Base-by-base conservation (phyloP, 2,329 filamentous ascomycete genomes). In the Penicillium sp. region DNA sequence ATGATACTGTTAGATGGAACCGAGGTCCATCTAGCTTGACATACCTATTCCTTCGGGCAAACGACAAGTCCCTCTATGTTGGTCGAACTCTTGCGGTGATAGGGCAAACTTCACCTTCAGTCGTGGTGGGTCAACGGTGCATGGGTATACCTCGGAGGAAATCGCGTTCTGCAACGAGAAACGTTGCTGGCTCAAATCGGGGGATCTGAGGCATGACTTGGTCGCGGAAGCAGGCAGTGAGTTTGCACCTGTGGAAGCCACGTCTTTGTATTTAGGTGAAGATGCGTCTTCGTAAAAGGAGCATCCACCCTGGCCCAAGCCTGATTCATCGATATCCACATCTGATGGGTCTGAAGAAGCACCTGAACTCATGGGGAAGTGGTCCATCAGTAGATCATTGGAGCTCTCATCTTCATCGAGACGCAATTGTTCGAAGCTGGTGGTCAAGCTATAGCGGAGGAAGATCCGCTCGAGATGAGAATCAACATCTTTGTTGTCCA, bases 401-500 rank as follows among this genome's bases (percentile, higher is more conserved):
- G 47, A 31, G 28, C 45, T 46, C 27, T 55, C 42, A 13, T 42
- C 35, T 10, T 55, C 55, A 12, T 55, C 44, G 18, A 61, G 28
- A 27, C 43, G 40, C 10, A 64, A 50, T n/a, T 49, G 52, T 25
- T 56, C 49, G 29, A 61, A 56, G 11, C 57, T 49, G 6, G 45
- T 28, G 11, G 56, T 45, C 3, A 59, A 45, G 11, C 52, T 39
- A 35, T 49, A 18, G 30, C 52, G 56, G 19, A 56, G 55, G 38
- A 50, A 47, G 35, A 60, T 54, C 9, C 55, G 49, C 31, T 64
- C 59, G 14, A 72, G 55, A 36, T 65, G 61, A 47, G 53, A 61
- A 27, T 64, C 57, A 18, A 72, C 28, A 50, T 72, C 70, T 16
- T 64, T 54, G 14, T 68, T 61, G 2, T 60, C 60, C 25, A 72